Conservation (phyloP, 2,329 filamentous ascomycete genomes). For the Blastomyces parvus region DNA sequence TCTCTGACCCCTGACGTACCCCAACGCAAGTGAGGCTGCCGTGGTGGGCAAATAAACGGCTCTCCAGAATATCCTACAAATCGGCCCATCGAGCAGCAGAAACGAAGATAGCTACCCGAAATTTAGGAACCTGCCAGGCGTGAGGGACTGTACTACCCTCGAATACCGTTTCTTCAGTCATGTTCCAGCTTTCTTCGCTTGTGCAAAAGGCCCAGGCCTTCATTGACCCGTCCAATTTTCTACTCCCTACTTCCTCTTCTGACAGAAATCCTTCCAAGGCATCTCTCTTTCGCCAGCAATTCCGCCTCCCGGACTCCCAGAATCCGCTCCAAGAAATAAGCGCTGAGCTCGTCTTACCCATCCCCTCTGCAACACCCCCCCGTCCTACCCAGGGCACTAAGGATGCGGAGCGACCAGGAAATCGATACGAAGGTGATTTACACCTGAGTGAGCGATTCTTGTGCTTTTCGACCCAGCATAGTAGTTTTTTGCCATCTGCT, state of each 20-base stretch:
- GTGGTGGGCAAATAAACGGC: background rate
- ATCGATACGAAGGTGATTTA: constrained; percentile 83
- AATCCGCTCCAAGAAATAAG: constrained; percentile 93
- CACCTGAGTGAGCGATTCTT: constrained; percentile 91
- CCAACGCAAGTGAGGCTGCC: background rate
- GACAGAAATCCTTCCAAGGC: constrained; percentile 83
- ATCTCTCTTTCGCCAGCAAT: constrained; percentile 88
- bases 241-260: constrained; percentile 60
- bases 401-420: constrained; percentile 54
- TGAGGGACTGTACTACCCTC: background rate
- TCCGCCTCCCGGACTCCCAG: constrained; percentile 85
- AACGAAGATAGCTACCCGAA: background rate
- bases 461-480: constrained; percentile 90
- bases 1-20: background rate
- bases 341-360: constrained; percentile 82
- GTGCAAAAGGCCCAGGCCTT: constrained; percentile 93
- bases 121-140: background rate
- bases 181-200: constrained; percentile 65
- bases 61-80: background rate
- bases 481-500: constrained; percentile 73
- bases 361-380: constrained; percentile 44
- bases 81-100: background rate
- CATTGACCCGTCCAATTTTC: constrained; percentile 78
- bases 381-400: constrained; percentile 48
- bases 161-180: constrained; percentile 21